Conservation (phyloP, 306 rosid genomes). For the Cucurbita argyrosperma region DNA sequence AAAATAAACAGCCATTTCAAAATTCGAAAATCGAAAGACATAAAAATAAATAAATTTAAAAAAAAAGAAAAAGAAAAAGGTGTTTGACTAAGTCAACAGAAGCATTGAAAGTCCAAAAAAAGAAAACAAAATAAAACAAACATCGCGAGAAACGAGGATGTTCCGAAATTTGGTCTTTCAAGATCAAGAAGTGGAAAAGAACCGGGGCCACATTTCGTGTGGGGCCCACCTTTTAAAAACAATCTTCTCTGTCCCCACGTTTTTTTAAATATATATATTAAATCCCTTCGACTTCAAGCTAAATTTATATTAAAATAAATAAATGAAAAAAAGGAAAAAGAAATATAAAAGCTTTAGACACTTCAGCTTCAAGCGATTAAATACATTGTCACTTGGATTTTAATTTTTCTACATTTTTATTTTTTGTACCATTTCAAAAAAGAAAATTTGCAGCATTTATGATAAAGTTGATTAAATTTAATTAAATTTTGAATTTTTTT, state of each 20-base stretch:
- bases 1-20: neutral
- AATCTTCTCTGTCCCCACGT: neutral
- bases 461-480: too few species aligned
- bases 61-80: neutral
- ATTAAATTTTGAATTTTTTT: too few species aligned
- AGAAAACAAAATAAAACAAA: neutral
- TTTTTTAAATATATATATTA: neutral
- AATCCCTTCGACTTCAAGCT: neutral
- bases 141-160: neutral
- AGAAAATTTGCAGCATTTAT: too few species aligned
- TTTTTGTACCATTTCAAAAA: too few species aligned
- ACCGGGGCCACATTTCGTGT: neutral
- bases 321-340: neutral
- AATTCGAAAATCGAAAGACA: neutral
- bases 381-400: too few species aligned
- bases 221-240: neutral
- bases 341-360: too few species aligned
- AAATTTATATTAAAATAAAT: neutral
- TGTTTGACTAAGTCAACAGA: slow-evolving; percentile 5
- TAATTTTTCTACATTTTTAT: too few species aligned
- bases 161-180: neutral
- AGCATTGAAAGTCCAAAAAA: neutral
- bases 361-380: too few species aligned
- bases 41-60: neutral
- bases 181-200: neutral